These are phyloP conservation scores for Yarrowia galli DNA, from an alignment of 1,139 yeast species.

Conservation along the genomic window DNA sequence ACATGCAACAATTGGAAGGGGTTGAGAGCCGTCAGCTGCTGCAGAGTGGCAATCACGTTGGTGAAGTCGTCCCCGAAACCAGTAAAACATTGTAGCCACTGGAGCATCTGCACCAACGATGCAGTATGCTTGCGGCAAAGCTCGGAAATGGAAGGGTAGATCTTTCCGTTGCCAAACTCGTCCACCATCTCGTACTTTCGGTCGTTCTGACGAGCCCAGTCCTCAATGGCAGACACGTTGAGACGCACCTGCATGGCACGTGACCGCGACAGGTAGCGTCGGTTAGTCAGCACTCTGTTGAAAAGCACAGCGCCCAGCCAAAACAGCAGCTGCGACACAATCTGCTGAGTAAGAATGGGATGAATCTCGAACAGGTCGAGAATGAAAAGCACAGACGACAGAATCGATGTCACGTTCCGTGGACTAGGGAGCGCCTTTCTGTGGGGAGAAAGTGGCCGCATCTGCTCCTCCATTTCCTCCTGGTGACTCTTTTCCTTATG, in stretches of 20 bases:
- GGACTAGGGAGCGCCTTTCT: conserved; percentile 83
- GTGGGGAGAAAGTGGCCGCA: conserved; percentile 75
- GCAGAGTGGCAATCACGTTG: conserved; percentile 60
- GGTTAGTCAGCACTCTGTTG: conserved; percentile 71
- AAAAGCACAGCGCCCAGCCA: conserved; percentile 78
- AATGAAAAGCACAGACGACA: conserved; percentile 88
- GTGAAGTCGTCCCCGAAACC: conserved; percentile 64
- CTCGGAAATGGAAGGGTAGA: conserved; percentile 49
- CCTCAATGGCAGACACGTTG: conserved; percentile 85
- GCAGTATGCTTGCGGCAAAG: conserved; percentile 72
- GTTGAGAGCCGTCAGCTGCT: conserved; percentile 60
- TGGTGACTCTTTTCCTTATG: conserved; percentile 50
- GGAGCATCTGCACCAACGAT: conserved; percentile 80
- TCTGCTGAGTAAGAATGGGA: conserved; percentile 74
- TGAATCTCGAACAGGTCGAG: conserved; percentile 82
- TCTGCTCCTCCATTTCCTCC: conserved; percentile 67
- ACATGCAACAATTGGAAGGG: conserved; percentile 75
- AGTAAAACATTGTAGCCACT: conserved; percentile 91
- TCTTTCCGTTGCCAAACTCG: conserved; percentile 47
- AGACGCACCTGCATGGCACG: conserved; percentile 89
- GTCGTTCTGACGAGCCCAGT: conserved; percentile 89
- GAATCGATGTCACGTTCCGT: conserved; percentile 77
- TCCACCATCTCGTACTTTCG: conserved; percentile 57
- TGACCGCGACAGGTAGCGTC: conserved; percentile 75
- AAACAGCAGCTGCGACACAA: conserved; percentile 78